A percentile compares a stretch with the other conserved stretches of the same genome.
phyloP scores from a whole-genome alignment of 805 yeast species.

The Candida hungchunana region DNA sequence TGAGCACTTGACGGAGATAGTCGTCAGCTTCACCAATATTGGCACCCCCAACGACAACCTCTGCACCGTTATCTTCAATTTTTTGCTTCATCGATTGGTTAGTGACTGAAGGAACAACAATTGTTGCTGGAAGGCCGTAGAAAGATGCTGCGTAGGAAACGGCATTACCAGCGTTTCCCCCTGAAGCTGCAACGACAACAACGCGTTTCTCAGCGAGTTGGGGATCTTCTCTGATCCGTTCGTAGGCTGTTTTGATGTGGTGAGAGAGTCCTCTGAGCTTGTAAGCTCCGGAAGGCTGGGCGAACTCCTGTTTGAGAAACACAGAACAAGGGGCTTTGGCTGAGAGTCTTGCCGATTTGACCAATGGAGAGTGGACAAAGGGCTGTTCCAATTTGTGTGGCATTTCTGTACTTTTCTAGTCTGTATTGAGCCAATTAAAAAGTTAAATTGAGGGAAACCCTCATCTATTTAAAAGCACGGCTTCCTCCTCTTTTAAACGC shows the following conservation, averaged over 20 bases:
- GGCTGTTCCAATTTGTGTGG: conserved; percentile 8
- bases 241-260: conserved; percentile 34
- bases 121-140: conserved; percentile 40
- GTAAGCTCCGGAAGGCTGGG: conserved; percentile 56
- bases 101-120: conserved; percentile 54
- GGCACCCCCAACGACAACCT: conserved; percentile 42
- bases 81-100: conserved; percentile 41
- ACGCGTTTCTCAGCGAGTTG: conserved; percentile 27
- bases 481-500: too few relatives aligned
- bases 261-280: conserved; percentile 54
- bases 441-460: too few relatives aligned
- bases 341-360: conserved; percentile 32
- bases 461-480: too few relatives aligned
- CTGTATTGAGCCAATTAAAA: not conserved
- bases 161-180: conserved; percentile 55
- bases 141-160: conserved; percentile 45
- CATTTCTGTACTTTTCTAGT: not conserved
- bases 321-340: conserved; percentile 33
- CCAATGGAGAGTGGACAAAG: conserved; percentile 33
- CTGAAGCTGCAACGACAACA: conserved; percentile 47
- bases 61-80: conserved; percentile 46
- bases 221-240: conserved; percentile 22
- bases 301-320: conserved; percentile 44
- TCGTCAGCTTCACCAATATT: conserved; percentile 49
- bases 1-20: conserved; percentile 32